Conservation (phyloP, 805 yeast species). For the Pichia californica region DNA sequence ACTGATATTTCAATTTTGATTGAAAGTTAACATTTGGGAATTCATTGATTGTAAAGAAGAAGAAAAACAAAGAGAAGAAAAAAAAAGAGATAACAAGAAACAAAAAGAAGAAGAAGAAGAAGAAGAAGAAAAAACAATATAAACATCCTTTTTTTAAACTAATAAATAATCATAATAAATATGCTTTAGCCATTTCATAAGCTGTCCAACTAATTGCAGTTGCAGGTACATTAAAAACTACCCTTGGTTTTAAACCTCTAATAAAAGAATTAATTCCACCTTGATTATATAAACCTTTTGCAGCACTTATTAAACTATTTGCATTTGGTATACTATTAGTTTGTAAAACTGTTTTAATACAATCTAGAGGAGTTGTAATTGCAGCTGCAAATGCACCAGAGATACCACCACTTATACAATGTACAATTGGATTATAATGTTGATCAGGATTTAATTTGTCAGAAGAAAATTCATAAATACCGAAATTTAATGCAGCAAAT, state of each 20-base stretch:
- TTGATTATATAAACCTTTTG: slow-evolving; percentile 52
- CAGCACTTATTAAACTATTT: slow-evolving; percentile 65
- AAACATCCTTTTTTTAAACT: too few species aligned
- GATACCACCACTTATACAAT: slow-evolving; percentile 86
- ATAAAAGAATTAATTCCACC: slow-evolving; percentile 64
- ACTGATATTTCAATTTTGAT: too few species aligned
- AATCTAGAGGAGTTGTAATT: slow-evolving; percentile 88
- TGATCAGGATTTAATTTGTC: slow-evolving; percentile 71
- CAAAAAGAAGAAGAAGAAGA: too few species aligned
- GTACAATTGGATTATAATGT: slow-evolving; percentile 79
- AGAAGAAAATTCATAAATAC: slow-evolving; percentile 83
- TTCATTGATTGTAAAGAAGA: too few species aligned
- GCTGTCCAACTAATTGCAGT: slow-evolving; percentile 98
- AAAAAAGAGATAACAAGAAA: too few species aligned
- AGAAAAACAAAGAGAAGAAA: too few species aligned
- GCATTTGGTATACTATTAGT: slow-evolving; percentile 63
- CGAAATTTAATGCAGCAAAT: slow-evolving; percentile 90
- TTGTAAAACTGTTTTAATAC: slow-evolving; percentile 85
- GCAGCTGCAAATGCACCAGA: slow-evolving; percentile 97
- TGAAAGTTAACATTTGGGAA: too few species aligned
- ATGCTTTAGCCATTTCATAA: slow-evolving; percentile 90
- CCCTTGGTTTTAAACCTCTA: slow-evolving; percentile 86
- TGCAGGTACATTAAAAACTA: slow-evolving; percentile 87
- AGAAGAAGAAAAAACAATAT: too few species aligned
- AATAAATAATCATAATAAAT: slow-evolving; percentile 32